These are phyloP conservation scores for Solanum chmielewskii DNA, from an alignment of 257 asterid species.

Conservation along the genomic window DNA sequence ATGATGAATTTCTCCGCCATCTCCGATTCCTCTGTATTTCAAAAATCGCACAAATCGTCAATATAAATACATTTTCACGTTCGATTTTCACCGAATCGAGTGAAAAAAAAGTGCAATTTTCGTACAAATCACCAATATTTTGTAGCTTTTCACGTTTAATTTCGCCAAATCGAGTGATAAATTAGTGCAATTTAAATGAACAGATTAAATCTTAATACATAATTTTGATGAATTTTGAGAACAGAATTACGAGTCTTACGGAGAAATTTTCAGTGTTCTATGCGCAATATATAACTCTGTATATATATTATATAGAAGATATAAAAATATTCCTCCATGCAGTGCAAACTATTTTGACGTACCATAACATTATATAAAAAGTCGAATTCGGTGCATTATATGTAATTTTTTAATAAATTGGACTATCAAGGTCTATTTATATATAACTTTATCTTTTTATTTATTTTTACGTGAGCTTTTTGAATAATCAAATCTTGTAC, in stretches of 20 bases:
- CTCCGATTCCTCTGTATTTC: background rate
- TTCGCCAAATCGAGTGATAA: background rate
- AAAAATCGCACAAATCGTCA: background rate
- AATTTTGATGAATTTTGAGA: background rate
- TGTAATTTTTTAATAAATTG: no score
- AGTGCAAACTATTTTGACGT: background rate
- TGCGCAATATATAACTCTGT: background rate
- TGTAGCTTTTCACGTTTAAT: background rate
- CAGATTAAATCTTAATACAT: background rate
- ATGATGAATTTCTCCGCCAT: constrained; percentile 43
- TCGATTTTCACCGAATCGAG: background rate
- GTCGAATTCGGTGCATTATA: background rate
- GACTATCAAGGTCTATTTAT: no score
- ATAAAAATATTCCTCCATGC: background rate
- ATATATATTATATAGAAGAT: background rate
- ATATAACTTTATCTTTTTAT: no score
- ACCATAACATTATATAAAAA: background rate
- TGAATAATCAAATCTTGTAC: no score
- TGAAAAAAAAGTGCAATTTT: background rate
- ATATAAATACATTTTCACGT: background rate
- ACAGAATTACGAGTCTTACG: background rate
- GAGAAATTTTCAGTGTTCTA: background rate
- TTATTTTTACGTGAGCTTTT: no score
- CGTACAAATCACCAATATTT: background rate
- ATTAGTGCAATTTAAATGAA: background rate